Evolutionary conservation across 2,329 filamentous ascomycete genomes (phyloP), one percentile per base, ranked within the genome.

Genomic region (Neofusicoccum parvum): DNA sequence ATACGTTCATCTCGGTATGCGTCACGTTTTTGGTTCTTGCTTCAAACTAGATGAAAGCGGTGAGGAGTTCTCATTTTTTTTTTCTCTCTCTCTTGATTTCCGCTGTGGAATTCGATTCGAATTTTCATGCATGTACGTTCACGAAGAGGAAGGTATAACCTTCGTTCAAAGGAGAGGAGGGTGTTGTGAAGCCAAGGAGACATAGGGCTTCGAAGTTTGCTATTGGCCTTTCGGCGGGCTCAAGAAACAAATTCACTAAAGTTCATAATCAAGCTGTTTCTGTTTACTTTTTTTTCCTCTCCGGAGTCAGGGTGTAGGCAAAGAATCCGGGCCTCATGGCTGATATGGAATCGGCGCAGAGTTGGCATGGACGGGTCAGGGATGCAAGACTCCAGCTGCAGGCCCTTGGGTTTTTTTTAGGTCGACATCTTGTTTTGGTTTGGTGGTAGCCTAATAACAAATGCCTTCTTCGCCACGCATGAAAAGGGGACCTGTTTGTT

Each of bases 21-120:
- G 32, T 32, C 17, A 51, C 36, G 59, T 51, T 34, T 62, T 62
- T 20, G 27, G 6, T 48, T 48, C n/a, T 48, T 39, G 14, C n/a
- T 62, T 41, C 11, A 20, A 14, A 48, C 34, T 59, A 60, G 56
- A 60, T 48, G 27, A 59, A 59, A 37, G 56, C 56, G 43, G 56
- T 15, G n/a, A 39, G 43, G 56, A 60, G 56, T 23, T 23, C 23
- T 23, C 23, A 23, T 3, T 23, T 23, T 60, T 48, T 48, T 36
- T 37, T 36, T 12, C 23, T 45, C 17, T n/a, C 14, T 36, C 10
- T 7, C 14, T 34, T 34, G 23, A 9, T 51, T 27, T 12, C 7
- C 6, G n/a, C 27, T 23, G 23, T 48, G 3, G 20, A 23, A 14
- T 11, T 49, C 9, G 11, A 12, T 48, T n/a, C n/a, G 27, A 49